These are phyloP conservation scores for Lanzia echinophila DNA, from an alignment of 2,329 filamentous ascomycete genomes.

Conservation along the genomic window DNA sequence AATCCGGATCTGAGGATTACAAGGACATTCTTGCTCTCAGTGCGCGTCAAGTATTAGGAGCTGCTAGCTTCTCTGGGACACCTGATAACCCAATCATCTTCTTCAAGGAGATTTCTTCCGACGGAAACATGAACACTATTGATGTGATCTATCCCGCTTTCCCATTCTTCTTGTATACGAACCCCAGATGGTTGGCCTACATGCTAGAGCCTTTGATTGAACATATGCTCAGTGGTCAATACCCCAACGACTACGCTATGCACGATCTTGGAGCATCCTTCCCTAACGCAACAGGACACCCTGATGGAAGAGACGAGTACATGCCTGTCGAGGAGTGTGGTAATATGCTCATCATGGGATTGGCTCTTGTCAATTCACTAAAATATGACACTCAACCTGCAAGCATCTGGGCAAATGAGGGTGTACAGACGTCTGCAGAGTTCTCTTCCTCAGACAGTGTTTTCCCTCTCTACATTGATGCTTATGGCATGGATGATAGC, in stretches of 20 bases:
- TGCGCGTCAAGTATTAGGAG: constrained; percentile 74
- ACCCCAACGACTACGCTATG: constrained; percentile 79
- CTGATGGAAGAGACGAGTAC: constrained; percentile 56
- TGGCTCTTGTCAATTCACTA: constrained; percentile 70
- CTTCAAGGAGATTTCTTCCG: constrained; percentile 79
- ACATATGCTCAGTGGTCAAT: constrained; percentile 75
- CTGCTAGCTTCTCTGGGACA: constrained; percentile 68
- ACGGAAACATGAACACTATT: constrained; percentile 79
- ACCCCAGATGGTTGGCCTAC: constrained; percentile 73
- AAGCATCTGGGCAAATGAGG: constrained; percentile 50
- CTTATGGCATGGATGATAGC: constrained; percentile 51
- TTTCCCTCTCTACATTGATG: constrained; percentile 35
- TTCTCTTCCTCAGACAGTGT: constrained; percentile 21
- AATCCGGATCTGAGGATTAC: constrained; percentile 68
- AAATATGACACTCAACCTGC: constrained; percentile 52
- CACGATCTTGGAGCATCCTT: constrained; percentile 69
- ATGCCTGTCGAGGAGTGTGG: constrained; percentile 63
- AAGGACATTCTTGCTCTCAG: constrained; percentile 71
- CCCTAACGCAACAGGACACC: constrained; percentile 69
- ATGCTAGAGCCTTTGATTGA: constrained; percentile 74
- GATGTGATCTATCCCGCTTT: constrained; percentile 84
- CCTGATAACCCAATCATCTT: constrained; percentile 68
- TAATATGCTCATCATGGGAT: constrained; percentile 64
- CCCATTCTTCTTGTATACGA: constrained; percentile 81
- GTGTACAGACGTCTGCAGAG: constrained; percentile 23